Evolutionary conservation across 768 basidiomycete species (phyloP).

Genomic region (Tricholoma terreum): DNA sequence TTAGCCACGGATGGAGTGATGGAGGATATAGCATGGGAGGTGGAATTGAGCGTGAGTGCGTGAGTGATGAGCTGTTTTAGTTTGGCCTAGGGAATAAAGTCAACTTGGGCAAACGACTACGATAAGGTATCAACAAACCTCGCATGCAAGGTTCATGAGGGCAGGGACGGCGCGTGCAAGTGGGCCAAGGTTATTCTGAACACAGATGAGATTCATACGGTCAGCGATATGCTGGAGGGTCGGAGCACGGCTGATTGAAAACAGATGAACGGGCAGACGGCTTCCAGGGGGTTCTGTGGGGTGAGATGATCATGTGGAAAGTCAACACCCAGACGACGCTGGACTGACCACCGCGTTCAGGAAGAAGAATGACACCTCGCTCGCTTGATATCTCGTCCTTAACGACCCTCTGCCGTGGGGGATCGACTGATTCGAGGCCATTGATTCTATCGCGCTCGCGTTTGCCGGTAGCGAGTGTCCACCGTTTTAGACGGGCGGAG

Average conservation of each 20-base stretch:
- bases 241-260: slow-evolving; percentile 67
- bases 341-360: slow-evolving; percentile 61
- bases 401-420: slow-evolving; percentile 42
- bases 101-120: background rate
- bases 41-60: slow-evolving; percentile 71
- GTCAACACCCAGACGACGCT: background rate
- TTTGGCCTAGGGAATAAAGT: slow-evolving; percentile 52
- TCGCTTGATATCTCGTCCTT: slow-evolving; percentile 70
- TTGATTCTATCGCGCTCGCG: slow-evolving; percentile 74
- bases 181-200: slow-evolving; percentile 64
- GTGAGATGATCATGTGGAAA: background rate
- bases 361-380: slow-evolving; percentile 59
- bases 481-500: slow-evolving; percentile 66
- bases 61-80: slow-evolving; percentile 82
- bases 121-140: slow-evolving; percentile 44
- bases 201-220: slow-evolving; percentile 76
- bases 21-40: slow-evolving; percentile 74
- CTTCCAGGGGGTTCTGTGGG: slow-evolving; percentile 64
- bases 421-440: slow-evolving; percentile 39
- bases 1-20: slow-evolving; percentile 59
- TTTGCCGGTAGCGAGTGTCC: slow-evolving; percentile 69
- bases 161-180: slow-evolving; percentile 64
- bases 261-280: slow-evolving; percentile 68
- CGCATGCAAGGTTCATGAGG: slow-evolving; percentile 74
- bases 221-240: slow-evolving; percentile 77